Conservation (phyloP, 129 eudicot species). For the Ambrosia artemisiifolia region DNA sequence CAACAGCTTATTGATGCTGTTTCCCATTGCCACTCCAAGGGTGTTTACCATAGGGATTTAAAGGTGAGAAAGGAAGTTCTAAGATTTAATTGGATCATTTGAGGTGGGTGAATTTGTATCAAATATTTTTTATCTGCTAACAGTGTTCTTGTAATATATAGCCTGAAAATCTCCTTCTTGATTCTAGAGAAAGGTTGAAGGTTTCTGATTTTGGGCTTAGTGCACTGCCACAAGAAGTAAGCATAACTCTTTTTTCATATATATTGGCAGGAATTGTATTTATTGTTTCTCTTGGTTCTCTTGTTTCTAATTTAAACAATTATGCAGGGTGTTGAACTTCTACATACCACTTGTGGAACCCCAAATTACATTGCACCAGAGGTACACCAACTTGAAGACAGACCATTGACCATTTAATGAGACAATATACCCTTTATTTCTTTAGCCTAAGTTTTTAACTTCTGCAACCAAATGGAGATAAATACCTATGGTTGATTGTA, state of each 20-base stretch:
- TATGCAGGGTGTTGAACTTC: slow-evolving; percentile 92
- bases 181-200: slow-evolving; percentile 71
- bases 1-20: slow-evolving; percentile 98
- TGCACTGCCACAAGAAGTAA: slow-evolving; percentile 89
- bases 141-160: slow-evolving; percentile 31
- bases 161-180: slow-evolving; percentile 98
- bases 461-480: background rate
- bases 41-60: slow-evolving; percentile 91
- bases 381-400: slow-evolving; percentile 41
- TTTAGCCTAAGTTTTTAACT: background rate
- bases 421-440: background rate
- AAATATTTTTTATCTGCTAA: slow-evolving; percentile 8
- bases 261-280: background rate
- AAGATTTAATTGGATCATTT: slow-evolving; percentile 3
- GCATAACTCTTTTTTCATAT: slow-evolving; percentile 10
- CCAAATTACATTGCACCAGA: slow-evolving; percentile 99
- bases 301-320: slow-evolving; percentile 1
- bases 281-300: background rate
- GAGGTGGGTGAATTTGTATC: background rate
- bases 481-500: slow-evolving; percentile 1
- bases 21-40: slow-evolving; percentile 92
- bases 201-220: slow-evolving; percentile 99
- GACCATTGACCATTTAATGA: background rate
- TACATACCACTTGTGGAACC: slow-evolving; percentile 96
- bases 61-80: slow-evolving; percentile 52